Conservation (phyloP, 2,329 filamentous ascomycete species). For the Ceratocystis ficicola region DNA sequence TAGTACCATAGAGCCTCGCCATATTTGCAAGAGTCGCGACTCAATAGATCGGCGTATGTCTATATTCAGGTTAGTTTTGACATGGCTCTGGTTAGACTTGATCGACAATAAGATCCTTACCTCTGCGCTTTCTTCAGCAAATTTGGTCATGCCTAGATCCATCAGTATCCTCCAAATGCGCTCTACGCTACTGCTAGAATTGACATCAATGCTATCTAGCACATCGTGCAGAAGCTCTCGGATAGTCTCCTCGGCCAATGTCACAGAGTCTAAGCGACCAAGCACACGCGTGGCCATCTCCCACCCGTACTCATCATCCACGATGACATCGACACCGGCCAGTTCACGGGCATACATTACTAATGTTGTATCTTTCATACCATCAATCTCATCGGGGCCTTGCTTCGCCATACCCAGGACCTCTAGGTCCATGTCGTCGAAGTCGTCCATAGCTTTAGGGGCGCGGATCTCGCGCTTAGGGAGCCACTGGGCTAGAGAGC, state of each 20-base stretch:
- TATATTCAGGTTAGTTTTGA: constrained; percentile 32
- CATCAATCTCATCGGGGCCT: constrained; percentile 46
- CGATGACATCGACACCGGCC: constrained; percentile 42
- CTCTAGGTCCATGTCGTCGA: constrained; percentile 70
- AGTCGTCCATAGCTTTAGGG: constrained; percentile 22
- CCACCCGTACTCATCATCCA: constrained; percentile 58
- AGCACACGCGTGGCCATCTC: constrained; percentile 76
- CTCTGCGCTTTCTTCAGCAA: constrained; percentile 71
- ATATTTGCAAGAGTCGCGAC: constrained; percentile 60
- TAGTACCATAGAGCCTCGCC: constrained; percentile 86
- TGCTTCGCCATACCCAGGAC: constrained; percentile 56
- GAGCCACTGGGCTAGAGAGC: constrained; percentile 73
- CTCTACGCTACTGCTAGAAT: constrained; percentile 61
- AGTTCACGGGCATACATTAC: constrained; percentile 61
- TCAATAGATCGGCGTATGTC: constrained; percentile 72
- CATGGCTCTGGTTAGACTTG: neutral
- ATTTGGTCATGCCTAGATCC: constrained; percentile 62
- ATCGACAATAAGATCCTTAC: constrained; percentile 38
- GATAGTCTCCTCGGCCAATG: constrained; percentile 61
- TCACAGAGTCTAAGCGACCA: constrained; percentile 63
- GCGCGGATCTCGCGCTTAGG: constrained; percentile 52
- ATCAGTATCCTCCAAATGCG: constrained; percentile 69
- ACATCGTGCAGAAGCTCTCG: constrained; percentile 56
- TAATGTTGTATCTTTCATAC: constrained; percentile 69
- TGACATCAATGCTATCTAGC: constrained; percentile 49